These are phyloP conservation scores for Chytriomyces sp. DNA, from an alignment of 192 early-diverging fungal species.

Conservation along the genomic window DNA sequence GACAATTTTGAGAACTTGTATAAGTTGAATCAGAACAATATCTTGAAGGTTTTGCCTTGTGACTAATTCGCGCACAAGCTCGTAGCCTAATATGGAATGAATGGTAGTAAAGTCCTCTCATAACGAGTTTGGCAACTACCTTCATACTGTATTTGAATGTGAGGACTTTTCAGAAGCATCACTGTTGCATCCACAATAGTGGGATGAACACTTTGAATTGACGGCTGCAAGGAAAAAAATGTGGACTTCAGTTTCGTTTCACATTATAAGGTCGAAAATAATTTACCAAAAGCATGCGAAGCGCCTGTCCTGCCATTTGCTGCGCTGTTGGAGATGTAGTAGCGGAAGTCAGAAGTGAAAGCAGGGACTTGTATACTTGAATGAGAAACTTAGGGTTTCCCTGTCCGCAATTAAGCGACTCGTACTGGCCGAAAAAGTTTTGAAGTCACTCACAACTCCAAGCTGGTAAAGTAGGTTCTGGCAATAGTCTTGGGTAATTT, in stretches of 20 bases:
- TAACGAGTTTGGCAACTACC: constrained; percentile 33
- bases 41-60: constrained; percentile 52
- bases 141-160: constrained; percentile 69
- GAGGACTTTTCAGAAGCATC: constrained; percentile 51
- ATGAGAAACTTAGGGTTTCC: constrained; percentile 67
- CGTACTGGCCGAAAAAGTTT: background rate
- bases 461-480: constrained; percentile 58
- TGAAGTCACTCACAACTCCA: constrained; percentile 43
- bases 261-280: too few relatives aligned
- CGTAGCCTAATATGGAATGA: constrained; percentile 44
- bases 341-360: constrained; percentile 56
- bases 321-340: constrained; percentile 52
- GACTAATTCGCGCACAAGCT: constrained; percentile 54
- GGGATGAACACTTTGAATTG: constrained; percentile 54
- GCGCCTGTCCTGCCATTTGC: constrained; percentile 64
- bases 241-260: too few relatives aligned
- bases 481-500: constrained; percentile 62
- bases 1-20: constrained; percentile 46
- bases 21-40: constrained; percentile 50
- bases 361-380: constrained; percentile 64
- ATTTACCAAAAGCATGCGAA: constrained; percentile 56
- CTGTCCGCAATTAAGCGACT: constrained; percentile 24
- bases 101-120: constrained; percentile 21
- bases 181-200: constrained; percentile 59
- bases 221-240: constrained; percentile 49